These are phyloP conservation scores for Fraxinus xanthoxyloides DNA, from an alignment of 305 asterid species.

Conservation along the genomic window DNA sequence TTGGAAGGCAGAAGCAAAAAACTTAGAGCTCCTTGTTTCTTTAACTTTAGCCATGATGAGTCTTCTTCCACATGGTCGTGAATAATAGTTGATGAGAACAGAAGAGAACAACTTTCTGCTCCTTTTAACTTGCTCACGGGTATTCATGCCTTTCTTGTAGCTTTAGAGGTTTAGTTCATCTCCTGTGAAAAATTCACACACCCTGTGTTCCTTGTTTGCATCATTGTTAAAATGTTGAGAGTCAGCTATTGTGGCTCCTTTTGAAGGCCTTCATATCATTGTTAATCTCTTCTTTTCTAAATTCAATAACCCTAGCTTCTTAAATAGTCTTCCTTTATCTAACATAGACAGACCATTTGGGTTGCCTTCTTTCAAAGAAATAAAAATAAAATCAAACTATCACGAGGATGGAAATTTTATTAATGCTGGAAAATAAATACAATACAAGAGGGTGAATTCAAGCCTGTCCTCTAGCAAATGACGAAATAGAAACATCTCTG, in stretches of 20 bases:
- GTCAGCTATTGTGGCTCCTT: neutral
- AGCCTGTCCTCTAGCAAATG: neutral
- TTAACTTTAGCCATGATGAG: neutral
- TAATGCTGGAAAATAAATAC: neutral
- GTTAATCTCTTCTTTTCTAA: neutral
- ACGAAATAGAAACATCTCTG: neutral
- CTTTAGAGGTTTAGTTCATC: neutral
- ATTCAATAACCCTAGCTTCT: neutral
- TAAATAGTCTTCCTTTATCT: neutral
- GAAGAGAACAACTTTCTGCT: neutral
- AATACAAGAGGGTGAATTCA: neutral
- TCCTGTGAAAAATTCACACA: neutral
- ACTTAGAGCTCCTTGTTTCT: neutral
- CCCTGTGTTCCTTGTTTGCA: neutral
- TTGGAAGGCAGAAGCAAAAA: neutral
- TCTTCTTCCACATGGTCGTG: neutral
- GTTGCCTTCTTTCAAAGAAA: neutral
- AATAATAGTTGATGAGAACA: neutral
- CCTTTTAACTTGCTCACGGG: neutral
- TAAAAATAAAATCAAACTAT: neutral
- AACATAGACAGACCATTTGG: neutral
- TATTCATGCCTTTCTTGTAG: neutral
- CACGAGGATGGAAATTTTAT: neutral
- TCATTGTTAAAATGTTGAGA: neutral
- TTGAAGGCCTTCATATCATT: neutral